A percentile compares a stretch with the other conserved stretches of the same genome.
Conservation (phyloP, 441 rosid species). For the Euphorbia celastroides region DNA sequence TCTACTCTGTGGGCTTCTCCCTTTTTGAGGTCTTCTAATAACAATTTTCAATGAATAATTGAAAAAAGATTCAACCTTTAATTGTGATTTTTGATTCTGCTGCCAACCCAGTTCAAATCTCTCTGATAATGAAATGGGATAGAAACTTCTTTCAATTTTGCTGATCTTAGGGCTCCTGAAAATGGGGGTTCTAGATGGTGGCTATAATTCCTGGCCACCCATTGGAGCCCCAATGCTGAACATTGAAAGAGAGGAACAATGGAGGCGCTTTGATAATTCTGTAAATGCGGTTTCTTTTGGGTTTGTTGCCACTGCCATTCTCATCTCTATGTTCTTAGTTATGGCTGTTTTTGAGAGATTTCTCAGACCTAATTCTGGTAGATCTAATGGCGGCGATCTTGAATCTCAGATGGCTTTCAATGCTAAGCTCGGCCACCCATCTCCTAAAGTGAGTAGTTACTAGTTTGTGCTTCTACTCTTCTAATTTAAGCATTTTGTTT, state of each 20-base stretch:
- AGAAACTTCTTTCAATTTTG: constrained; percentile 5
- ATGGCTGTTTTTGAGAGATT: constrained; percentile 93
- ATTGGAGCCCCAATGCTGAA: constrained; percentile 47
- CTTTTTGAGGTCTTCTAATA: constrained; percentile 9
- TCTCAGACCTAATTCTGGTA: constrained; percentile 46
- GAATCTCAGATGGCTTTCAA: constrained; percentile 50
- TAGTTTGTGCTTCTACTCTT: constrained; percentile 11
- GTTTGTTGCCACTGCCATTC: constrained; percentile 94
- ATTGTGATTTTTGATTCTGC: constrained; percentile 10
- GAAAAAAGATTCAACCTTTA: constrained; percentile 9
- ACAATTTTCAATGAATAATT: neutral
- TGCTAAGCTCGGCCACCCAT: constrained; percentile 61
- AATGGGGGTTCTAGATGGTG: constrained; percentile 33
- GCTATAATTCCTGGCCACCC: constrained; percentile 50
- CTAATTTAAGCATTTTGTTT: constrained; percentile 10
- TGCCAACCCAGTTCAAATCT: neutral
- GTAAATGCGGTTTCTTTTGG: constrained; percentile 94
- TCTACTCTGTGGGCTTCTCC: neutral
- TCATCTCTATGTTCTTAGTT: constrained; percentile 91
- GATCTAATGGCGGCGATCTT: constrained; percentile 34
- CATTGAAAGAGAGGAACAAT: constrained; percentile 48
- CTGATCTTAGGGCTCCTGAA: neutral
- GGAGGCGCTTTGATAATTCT: constrained; percentile 69
- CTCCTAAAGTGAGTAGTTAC: constrained; percentile 69
- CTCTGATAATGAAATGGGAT: constrained; percentile 17